Evolutionary conservation across 495 filamentous ascomycete species (phyloP), one percentile per base, ranked within the genome.

Genomic region (Cladorrhinum samala): DNA sequence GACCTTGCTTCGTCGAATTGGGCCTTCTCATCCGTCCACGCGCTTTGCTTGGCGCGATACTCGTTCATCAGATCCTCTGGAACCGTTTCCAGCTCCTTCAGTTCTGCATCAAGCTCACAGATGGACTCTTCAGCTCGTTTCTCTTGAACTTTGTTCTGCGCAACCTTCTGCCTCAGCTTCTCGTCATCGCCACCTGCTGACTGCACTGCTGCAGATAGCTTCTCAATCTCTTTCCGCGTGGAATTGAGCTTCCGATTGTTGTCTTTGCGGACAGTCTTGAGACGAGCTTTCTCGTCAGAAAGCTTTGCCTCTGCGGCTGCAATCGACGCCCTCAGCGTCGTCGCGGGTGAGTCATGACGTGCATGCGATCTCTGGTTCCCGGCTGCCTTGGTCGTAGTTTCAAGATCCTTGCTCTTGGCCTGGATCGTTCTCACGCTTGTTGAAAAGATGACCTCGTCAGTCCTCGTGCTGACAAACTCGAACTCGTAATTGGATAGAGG

Each of bases 271-370:
- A 77, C 77, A 33, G 84, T 79, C 64, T 88, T 91, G 60, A 88
- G 77, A 17, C 86, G 85, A 33, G 82, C 76, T 54, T 84, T 87
- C 53, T 86, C 84, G 40, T 95, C 89, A 47, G 80, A 80, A 36
- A 94, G 69, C 66, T 88, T 94, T 53, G 77, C 69, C 57, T 95
- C 88, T 14, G 86, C 86, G 14, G 88, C 81, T 44, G 82, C 78
- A 50, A 96, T 93, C 5, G 90, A 94, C 19, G 89, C 90, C 63
- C 85, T 88, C 30, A 96, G 76, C 0, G 91, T 96, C 5, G 91
- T 92, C 9, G 83, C 86, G 2, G 91, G 91, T n/a, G 90, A 94
- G 43, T 88, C 85, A 25, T 88, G 85, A 56, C 88, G 83, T 56
- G 83, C 64, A 17, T 60, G 82, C 14, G 81, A 76, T 19, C 85